phyloP scores from a whole-genome alignment of 2,329 filamentous ascomycete species.

The Tolypocladium cylindrosporum region DNA sequence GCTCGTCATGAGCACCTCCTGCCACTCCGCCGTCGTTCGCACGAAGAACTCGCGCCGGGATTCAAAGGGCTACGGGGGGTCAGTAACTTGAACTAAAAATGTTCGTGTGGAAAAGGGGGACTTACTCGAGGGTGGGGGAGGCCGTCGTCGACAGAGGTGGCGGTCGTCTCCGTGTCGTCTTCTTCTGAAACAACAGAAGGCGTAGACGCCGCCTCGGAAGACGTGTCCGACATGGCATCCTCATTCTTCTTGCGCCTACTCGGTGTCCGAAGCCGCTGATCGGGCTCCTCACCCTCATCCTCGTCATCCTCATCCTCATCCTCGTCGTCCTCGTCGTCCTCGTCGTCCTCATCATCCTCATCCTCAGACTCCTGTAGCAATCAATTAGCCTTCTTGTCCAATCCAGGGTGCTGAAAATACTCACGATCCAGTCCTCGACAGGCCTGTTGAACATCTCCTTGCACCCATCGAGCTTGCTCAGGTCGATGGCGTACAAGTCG shows the following conservation, averaged over 20 bases:
- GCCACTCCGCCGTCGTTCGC: conserved; percentile 82
- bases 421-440: conserved; percentile 70
- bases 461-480: conserved; percentile 91
- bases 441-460: conserved; percentile 83
- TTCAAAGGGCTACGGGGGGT: conserved; percentile 65
- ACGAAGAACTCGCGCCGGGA: conserved; percentile 84
- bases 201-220: conserved; percentile 22
- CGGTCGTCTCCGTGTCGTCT: conserved; percentile 36
- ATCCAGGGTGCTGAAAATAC: conserved; percentile 11
- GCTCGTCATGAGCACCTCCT: conserved; percentile 70
- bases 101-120: not conserved
- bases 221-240: conserved; percentile 29
- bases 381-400: conserved; percentile 5
- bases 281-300: conserved; percentile 39
- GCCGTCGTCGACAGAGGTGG: conserved; percentile 57
- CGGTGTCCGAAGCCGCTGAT: conserved; percentile 33
- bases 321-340: conserved; percentile 51
- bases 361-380: conserved; percentile 43
- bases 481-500: conserved; percentile 83
- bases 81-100: not conserved
- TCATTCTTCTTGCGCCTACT: conserved; percentile 49
- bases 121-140: conserved; percentile 58
- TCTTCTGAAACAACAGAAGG: conserved; percentile 23
- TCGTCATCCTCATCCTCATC: conserved; percentile 45
- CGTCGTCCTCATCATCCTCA: conserved; percentile 47